These are phyloP conservation scores for Aspergillus persii DNA, from an alignment of 2,329 filamentous ascomycete genomes.

Conservation along the genomic window DNA sequence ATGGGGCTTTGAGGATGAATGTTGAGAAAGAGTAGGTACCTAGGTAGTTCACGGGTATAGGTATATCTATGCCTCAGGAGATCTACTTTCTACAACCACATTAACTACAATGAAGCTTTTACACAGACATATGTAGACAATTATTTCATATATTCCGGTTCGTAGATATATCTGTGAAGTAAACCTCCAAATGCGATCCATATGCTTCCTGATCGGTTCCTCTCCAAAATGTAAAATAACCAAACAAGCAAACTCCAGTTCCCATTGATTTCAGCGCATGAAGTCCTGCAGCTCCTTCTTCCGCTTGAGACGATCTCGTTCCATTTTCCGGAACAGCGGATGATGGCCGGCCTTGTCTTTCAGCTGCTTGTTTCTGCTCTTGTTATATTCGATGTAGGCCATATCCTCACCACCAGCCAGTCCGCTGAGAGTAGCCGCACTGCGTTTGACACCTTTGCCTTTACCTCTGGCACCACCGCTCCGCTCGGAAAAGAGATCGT, in stretches of 20 bases:
- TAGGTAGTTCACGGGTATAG: too few species aligned
- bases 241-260: neutral
- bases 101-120: too few species aligned
- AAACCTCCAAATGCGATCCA: neutral
- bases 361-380: constrained; percentile 65
- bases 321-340: constrained; percentile 65
- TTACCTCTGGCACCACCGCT: constrained; percentile 42
- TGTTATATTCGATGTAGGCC: constrained; percentile 89
- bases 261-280: constrained; percentile 12
- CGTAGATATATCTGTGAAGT: neutral
- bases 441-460: constrained; percentile 66
- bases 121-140: neutral
- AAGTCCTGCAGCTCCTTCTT: constrained; percentile 45
- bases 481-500: constrained; percentile 64
- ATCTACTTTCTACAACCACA: too few species aligned
- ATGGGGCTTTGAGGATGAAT: too few species aligned
- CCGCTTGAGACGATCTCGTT: constrained; percentile 59
- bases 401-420: constrained; percentile 91
- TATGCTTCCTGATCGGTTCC: neutral
- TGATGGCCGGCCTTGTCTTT: constrained; percentile 61
- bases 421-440: constrained; percentile 80
- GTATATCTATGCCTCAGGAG: too few species aligned
- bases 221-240: neutral
- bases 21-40: too few species aligned
- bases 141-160: neutral